Evolutionary conservation across 2,329 filamentous ascomycete genomes (phyloP), one percentile per base, ranked within the genome.

Genomic region (Cytospora paraplurivora): DNA sequence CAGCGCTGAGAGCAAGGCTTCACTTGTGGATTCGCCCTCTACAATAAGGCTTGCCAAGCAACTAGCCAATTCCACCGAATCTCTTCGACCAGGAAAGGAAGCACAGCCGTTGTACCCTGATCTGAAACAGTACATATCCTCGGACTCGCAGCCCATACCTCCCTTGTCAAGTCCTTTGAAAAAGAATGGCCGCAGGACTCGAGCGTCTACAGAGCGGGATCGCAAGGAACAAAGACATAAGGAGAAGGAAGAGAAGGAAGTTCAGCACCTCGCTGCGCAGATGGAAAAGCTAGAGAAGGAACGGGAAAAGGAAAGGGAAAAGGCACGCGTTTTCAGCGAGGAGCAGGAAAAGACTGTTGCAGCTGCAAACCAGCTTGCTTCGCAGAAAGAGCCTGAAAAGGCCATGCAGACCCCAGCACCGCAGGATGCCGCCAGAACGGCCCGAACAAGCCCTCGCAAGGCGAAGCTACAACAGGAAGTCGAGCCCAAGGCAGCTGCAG

Each of bases 261-360:
- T 85, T 52, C 83, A 85, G 68, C 82, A 82, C 32, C 79, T 85
- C 68, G 83, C 82, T 17, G 86, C 88, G 57, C 84, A 87, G 69
- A 80, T 84, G 71, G 79, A 79, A 27, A 88, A 86, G 71, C 78
- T 90, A 3, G 87, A 90, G 67, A 90, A 88, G 70, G 85, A 83
- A 51, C 85, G 89, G 10, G 85, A 88, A 69, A 88, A 89, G 74
- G 88, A 92, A 71, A 82, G 88, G 7, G 85, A 89, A 68, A 91
- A 90, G 72, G 89, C 85, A 7, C 79, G 80, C 17, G 76, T 83
- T 3, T 85, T 84, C 66, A 85, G 79, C 71, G 77, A 85, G 68
- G 84, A 87, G 67, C 82, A 85, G 67, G 84, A 87, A 67, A 81
- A 76, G 67, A 75, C 82, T 51, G 79, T 82, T 51, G 79, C 78